A percentile compares a stretch with the other conserved stretches of the same genome.
Evolutionary conservation across 345 rosid genomes (phyloP).

Genomic region (Eucalyptus cladocalyx): DNA sequence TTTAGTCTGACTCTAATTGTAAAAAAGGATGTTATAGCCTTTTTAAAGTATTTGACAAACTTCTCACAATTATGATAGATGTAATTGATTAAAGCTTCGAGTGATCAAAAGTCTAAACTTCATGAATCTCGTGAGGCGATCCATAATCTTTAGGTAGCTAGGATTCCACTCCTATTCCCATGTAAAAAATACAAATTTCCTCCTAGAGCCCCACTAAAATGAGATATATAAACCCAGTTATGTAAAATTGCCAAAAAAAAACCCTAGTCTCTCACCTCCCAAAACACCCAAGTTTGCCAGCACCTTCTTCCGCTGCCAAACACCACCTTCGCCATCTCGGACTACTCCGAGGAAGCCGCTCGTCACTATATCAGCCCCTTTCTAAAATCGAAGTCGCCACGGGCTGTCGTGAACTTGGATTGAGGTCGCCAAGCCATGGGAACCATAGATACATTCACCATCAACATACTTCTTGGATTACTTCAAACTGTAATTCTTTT

Average conservation of each 20-base stretch:
- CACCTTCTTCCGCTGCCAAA: neutral
- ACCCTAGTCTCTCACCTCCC: neutral
- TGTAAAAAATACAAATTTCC: neutral
- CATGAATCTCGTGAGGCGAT: neutral
- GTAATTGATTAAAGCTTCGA: neutral
- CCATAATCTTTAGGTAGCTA: neutral
- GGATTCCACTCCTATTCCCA: neutral
- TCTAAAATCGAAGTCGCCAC: neutral
- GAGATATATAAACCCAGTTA: neutral
- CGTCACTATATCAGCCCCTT: neutral
- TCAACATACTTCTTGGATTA: neutral
- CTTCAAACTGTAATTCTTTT: neutral
- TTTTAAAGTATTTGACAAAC: neutral
- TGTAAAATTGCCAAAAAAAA: neutral
- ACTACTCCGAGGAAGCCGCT: neutral
- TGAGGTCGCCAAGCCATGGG: neutral
- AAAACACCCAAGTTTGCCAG: neutral
- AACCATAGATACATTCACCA: neutral
- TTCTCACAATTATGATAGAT: neutral
- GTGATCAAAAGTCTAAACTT: neutral
- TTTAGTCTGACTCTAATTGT: neutral
- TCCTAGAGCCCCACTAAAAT: neutral
- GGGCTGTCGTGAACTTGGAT: no score
- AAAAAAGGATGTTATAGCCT: neutral
- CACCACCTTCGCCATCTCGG: neutral